Percentiles rank a stretch among this genome's conserved stretches.
These are phyloP conservation scores for Planoprotostelium fungivorum DNA, from an alignment of 78 protist genomes.

Conservation along the genomic window DNA sequence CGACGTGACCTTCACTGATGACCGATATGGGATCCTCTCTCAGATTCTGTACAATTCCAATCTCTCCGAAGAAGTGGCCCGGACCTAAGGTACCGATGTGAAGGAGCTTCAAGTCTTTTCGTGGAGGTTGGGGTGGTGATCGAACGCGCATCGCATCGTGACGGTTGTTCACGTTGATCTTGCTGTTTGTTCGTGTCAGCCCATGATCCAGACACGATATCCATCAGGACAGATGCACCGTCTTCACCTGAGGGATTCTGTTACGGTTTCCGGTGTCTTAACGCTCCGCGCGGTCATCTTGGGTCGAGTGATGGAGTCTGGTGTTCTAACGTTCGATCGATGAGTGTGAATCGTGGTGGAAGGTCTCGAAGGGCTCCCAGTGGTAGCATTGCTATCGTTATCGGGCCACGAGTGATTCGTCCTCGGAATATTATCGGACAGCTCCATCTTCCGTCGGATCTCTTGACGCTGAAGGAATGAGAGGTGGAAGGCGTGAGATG, in stretches of 20 bases:
- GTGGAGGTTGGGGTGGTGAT: neutral
- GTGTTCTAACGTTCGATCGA: neutral
- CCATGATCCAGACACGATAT: too few relatives aligned
- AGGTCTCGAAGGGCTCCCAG: too few relatives aligned
- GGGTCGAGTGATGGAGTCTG: neutral
- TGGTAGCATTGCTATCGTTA: too few relatives aligned
- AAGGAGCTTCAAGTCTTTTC: neutral
- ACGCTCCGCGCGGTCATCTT: neutral
- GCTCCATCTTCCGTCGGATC: neutral
- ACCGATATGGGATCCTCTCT: neutral
- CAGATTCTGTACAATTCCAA: neutral
- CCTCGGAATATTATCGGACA: neutral
- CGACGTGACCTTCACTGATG: neutral
- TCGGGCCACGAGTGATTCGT: too few relatives aligned
- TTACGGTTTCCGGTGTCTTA: too few relatives aligned
- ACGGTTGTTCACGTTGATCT: too few relatives aligned
- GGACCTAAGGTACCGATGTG: neutral
- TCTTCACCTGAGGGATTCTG: too few relatives aligned
- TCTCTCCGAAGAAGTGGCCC: neutral
- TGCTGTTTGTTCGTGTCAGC: too few relatives aligned
- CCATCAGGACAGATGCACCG: too few relatives aligned
- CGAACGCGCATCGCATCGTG: too few relatives aligned
- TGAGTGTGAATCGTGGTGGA: too few relatives aligned
- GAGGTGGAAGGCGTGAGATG: neutral
- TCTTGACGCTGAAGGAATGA: neutral